Percentiles rank a stretch among this genome's conserved stretches.
Evolutionary conservation across 2,329 filamentous ascomycete species (phyloP).

Genomic region (Geosmithia morbida): DNA sequence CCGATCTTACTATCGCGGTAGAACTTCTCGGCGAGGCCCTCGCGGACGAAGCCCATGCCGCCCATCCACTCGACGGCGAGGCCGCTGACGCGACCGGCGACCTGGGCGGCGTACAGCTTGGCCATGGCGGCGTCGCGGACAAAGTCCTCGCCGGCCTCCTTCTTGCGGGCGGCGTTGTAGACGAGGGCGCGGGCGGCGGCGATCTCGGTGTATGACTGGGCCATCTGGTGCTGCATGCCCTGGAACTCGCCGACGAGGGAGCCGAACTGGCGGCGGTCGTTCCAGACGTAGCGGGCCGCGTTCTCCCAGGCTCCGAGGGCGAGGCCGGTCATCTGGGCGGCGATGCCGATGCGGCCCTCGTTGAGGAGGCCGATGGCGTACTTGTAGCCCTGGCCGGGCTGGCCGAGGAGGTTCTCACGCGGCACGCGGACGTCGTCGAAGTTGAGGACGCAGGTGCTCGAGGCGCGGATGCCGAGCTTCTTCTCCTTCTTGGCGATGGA

Average conservation of each 20-base stretch:
- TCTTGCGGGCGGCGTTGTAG: constrained; percentile 93
- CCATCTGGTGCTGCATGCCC: constrained; percentile 98
- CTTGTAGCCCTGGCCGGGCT: constrained; percentile 90
- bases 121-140: constrained; percentile 96
- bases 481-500: constrained; percentile 98
- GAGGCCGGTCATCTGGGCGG: constrained; percentile 95
- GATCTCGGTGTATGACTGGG: constrained; percentile 91
- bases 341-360: constrained; percentile 94
- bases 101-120: constrained; percentile 87
- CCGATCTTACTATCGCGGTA: constrained; percentile 98
- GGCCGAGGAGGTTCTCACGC: constrained; percentile 73
- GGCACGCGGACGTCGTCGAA: constrained; percentile 93
- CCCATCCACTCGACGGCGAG: constrained; percentile 98
- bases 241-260: constrained; percentile 91
- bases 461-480: constrained; percentile 94
- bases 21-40: constrained; percentile 95
- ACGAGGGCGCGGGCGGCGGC: constrained; percentile 80
- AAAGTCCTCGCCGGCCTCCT: constrained; percentile 93
- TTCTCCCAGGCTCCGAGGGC: constrained; percentile 93
- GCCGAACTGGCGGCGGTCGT: constrained; percentile 95
- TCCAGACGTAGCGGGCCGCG: constrained; percentile 86
- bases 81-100: constrained; percentile 74
- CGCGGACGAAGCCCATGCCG: constrained; percentile 95
- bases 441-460: constrained; percentile 92
- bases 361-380: constrained; percentile 91